phyloP scores from a whole-genome alignment of 345 rosid genomes.

The Hevea brasiliensis region DNA sequence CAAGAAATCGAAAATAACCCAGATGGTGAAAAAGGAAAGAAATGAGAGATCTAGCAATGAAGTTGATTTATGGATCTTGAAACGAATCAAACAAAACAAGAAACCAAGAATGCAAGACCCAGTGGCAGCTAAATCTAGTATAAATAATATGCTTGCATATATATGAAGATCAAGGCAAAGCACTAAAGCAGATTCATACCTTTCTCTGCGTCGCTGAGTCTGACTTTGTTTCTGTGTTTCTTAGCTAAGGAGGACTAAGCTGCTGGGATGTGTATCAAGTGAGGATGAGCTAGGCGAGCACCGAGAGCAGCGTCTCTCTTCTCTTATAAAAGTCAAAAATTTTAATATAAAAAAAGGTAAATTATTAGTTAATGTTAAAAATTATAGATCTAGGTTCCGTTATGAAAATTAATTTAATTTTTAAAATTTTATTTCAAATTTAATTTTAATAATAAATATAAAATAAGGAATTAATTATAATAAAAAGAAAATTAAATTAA shows the following conservation, averaged over 20 bases:
- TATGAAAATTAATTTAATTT: too few relatives aligned
- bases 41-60: conserved; percentile 25
- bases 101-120: background rate
- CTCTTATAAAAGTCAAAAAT: background rate
- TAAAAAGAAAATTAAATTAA: too few relatives aligned
- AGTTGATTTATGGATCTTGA: conserved; percentile 26
- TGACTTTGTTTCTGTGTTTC: background rate
- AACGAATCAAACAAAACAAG: background rate
- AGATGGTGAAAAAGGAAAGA: conserved; percentile 21
- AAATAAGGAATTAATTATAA: too few relatives aligned
- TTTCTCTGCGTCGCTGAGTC: too few relatives aligned
- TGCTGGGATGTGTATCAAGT: background rate
- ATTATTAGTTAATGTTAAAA: too few relatives aligned
- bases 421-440: too few relatives aligned
- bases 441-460: too few relatives aligned
- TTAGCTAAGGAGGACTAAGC: background rate
- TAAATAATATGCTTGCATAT: background rate
- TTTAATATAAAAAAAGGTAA: background rate
- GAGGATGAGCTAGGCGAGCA: background rate
- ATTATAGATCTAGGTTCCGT: too few relatives aligned
- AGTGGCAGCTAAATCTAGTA: too few relatives aligned
- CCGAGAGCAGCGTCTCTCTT: too few relatives aligned
- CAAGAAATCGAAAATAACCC: conserved; percentile 16
- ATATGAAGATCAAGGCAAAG: background rate
- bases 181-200: background rate